Percentiles rank a stretch among this genome's conserved stretches.
Evolutionary conservation across 768 basidiomycete species (phyloP).

Genomic region (Trametes cinnabarina): DNA sequence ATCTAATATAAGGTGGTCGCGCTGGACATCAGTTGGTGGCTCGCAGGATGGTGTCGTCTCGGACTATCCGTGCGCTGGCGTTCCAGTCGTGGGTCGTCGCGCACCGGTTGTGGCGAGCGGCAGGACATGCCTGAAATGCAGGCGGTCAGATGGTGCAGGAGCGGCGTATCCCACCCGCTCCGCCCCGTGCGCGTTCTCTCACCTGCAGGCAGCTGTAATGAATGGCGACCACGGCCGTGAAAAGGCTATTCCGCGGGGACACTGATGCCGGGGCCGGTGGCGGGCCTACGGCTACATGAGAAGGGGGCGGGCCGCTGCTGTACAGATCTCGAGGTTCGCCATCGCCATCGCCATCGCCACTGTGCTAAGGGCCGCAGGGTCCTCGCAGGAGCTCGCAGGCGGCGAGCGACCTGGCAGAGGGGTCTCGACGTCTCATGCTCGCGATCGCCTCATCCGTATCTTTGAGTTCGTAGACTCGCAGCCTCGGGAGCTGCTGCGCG

Average conservation of each 20-base stretch:
- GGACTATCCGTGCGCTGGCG: background rate
- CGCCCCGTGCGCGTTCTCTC: constrained; percentile 4
- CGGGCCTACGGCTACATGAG: background rate
- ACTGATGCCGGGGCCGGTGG: constrained; percentile 2
- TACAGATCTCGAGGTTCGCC: background rate
- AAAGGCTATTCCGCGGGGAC: constrained; percentile 17
- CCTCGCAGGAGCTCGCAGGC: no score
- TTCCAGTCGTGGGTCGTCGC: constrained; percentile 8
- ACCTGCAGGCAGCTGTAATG: background rate
- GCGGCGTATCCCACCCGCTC: background rate
- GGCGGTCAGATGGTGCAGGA: constrained; percentile 14
- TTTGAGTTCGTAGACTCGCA: background rate
- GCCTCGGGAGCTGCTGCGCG: background rate
- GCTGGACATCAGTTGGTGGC: background rate
- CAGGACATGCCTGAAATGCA: background rate
- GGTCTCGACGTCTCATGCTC: background rate
- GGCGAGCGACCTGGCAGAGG: background rate
- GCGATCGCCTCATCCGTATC: background rate
- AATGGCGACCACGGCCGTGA: constrained; percentile 3
- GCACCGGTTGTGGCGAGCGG: constrained; percentile 5
- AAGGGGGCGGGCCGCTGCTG: background rate
- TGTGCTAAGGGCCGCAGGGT: background rate
- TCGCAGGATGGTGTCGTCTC: constrained; percentile 1
- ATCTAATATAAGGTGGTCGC: constrained; percentile 16
- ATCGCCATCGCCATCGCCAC: no score